Base-by-base conservation (phyloP, 805 yeast species). In the Candida ficus region DNA sequence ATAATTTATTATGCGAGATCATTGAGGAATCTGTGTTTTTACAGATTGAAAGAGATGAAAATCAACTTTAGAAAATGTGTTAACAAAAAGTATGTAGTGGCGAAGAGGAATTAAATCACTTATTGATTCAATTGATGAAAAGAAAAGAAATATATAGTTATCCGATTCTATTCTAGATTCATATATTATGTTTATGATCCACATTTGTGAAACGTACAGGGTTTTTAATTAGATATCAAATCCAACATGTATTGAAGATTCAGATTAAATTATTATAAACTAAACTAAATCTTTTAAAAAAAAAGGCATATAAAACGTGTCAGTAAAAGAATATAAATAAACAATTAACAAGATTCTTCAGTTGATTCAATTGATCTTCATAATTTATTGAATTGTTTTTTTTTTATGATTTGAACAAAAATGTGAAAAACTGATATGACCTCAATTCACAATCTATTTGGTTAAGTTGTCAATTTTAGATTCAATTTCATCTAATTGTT, bases 401-500 rank as follows among this genome's bases (percentile, higher is more conserved):
- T 25, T 25, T 12, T 10, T 25, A 5, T 10, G n/a, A 11, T 30
- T 14, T 23, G 12, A 9, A 13, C 20, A 20, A n/a, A 19, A 16
- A 5, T 13, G 25, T 11, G 8, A 17, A 20, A 12, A n/a, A n/a
- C n/a, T n/a, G n/a, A n/a, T n/a, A n/a, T n/a, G n/a, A n/a, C n/a
- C n/a, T n/a, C n/a, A n/a, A 33, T 12, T 31, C 23, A 34, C 28
- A 17, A 21, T 18, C 22, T 41, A 41, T 32, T 41, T 41, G 35
- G 37, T 17, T 36, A 41, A 36, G 29, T 19, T 25, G 33, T 41
- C 37, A n/a, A 71, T 59, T 57, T 74, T 71, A 48, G 70, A 63
- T 62, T 75, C 75, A 55, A 76, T 56, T 43, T 62, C 54, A 45
- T 73, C 71, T 52, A 80, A 61, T 58, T 78, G 74, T 47, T 76